Base-by-base conservation (phyloP, 2,329 filamentous ascomycete genomes). In the Xylaria arbuscula region DNA sequence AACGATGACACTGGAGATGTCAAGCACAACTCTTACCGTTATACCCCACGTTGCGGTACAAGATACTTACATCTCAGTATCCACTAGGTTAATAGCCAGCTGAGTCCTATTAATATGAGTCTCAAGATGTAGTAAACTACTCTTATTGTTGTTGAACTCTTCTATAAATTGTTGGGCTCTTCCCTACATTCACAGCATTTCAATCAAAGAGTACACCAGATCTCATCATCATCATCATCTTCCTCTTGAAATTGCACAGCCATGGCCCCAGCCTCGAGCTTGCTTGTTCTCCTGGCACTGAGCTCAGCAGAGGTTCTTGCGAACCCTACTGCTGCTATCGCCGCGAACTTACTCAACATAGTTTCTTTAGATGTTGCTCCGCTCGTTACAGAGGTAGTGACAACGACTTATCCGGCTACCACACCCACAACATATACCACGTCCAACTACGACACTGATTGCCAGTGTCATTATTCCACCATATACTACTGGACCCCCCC, bases 401-500 rank as follows among this genome's bases (percentile, higher is more conserved):
- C 69, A 11, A 67, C 60, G 40, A 71, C 63, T 3, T 71, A 71
- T 50, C 60, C 67, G 7, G 63, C 64, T 15, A 64, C 55, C 8
- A 15, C 64, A 9, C 60, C 69, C 9, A 71, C 69, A 9, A 67
- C 69, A 3, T 54, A 69, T 34, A 69, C 67, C 28, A 67, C 69
- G 15, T 67, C 69, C 28, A 62, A 36, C n/a, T 71, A 69, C 38
- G 61, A 71, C 38, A 51, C 57, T 1, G 63, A 19, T 1, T 71
- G 69, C n/a, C 55, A 69, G 9, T 71, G 69, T 15, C 56, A 66
- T 36, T 66, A 59, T 56, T 71, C 69, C 10, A 64, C 67, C 36
- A 51, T 67, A 40, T 71, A 45, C 58, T 69, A 67, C 56, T 71
- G 69, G 69, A 69, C 54, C 11, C 67, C 69, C 24, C 6, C 58